Base-by-base conservation (phyloP, 495 filamentous ascomycete genomes). In the Penicillium psychrofluorescens region DNA sequence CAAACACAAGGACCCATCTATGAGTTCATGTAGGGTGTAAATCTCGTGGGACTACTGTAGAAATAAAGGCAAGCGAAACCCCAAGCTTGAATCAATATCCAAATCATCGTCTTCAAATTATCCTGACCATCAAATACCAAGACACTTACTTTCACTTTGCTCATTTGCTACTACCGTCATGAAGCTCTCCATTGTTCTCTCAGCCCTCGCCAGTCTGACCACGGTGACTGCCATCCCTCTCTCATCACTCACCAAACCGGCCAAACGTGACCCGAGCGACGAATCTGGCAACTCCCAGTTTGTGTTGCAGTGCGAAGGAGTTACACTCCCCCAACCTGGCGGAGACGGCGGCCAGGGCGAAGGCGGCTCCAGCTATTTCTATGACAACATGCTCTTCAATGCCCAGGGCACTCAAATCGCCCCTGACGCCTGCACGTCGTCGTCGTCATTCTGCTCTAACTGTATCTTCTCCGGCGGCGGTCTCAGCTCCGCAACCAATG, bases 401-500 rank as follows among this genome's bases (percentile, higher is more conserved):
- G 36, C 36, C 28, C 9, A 45, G 9, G 43, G 43, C 11, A 15
- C 11, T 2, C 31, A 38, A 11, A 39, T 45, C 35, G 12, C 27
- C 8, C 43, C 43, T 9, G 36, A 31, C 13, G 43, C 27, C 36
- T 45, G 43, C 15, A 45, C 43, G 1, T 12, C 29, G 11, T 8
- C 34, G 11, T 22, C 22, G 6, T 22, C 35, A 22, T 22, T 13
- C n/a, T 45, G 43, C 14, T 27, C 14, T 29, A 45, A 45, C 15
- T 45, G 43, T 27, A 11, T 45, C n/a, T 45, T 45, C 29, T 37
- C 35, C 12, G 43, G 36, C 1, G 35, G 35, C 3, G 35, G 35
- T 11, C 43, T 45, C 13, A 45, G 43, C 36, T 45, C 43, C 6
- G 13, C 35, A 12, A 45, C 36, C 29, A 45, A 45, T 39, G 43